Evolutionary conservation across 768 basidiomycete genomes (phyloP).

Genomic region (Jaapia argillacea): DNA sequence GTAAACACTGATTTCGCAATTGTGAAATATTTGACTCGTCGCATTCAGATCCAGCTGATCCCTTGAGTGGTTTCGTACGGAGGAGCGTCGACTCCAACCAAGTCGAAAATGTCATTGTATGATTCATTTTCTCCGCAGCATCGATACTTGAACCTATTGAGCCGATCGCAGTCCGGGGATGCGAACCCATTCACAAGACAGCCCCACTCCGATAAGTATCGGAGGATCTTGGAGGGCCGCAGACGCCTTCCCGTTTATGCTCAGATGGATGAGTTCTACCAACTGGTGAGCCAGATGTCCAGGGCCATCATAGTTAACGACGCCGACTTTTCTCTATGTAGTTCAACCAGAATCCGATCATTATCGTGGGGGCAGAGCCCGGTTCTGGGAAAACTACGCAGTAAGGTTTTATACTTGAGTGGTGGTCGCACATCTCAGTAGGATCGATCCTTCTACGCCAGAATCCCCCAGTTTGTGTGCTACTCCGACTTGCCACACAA

Average conservation of each 20-base stretch:
- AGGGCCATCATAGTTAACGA: slow-evolving; percentile 10
- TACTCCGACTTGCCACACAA: slow-evolving; percentile 90
- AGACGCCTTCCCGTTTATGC: slow-evolving; percentile 86
- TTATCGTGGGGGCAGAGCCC: slow-evolving; percentile 89
- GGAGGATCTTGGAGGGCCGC: slow-evolving; percentile 74
- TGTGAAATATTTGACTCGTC: too few relatives aligned
- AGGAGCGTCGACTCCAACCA: slow-evolving; percentile 29
- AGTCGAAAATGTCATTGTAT: slow-evolving; percentile 30
- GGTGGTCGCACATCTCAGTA: background rate
- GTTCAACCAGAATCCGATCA: slow-evolving; percentile 76
- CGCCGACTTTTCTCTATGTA: slow-evolving; percentile 22
- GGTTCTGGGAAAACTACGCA: slow-evolving; percentile 96
- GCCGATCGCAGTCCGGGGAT: slow-evolving; percentile 49
- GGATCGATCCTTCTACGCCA: slow-evolving; percentile 21
- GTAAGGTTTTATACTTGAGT: slow-evolving; percentile 29
- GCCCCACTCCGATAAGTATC: slow-evolving; percentile 72
- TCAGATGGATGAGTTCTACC: slow-evolving; percentile 89
- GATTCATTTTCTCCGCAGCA: slow-evolving; percentile 6
- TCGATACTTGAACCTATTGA: background rate
- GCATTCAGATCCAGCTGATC: too few relatives aligned
- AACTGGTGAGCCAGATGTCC: slow-evolving; percentile 53
- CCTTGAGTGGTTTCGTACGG: slow-evolving; percentile 35
- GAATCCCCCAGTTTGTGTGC: slow-evolving; percentile 94
- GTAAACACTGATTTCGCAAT: too few relatives aligned
- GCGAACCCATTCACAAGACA: slow-evolving; percentile 83